phyloP scores from a whole-genome alignment of 306 rosid genomes.

The Corylus avellana region DNA sequence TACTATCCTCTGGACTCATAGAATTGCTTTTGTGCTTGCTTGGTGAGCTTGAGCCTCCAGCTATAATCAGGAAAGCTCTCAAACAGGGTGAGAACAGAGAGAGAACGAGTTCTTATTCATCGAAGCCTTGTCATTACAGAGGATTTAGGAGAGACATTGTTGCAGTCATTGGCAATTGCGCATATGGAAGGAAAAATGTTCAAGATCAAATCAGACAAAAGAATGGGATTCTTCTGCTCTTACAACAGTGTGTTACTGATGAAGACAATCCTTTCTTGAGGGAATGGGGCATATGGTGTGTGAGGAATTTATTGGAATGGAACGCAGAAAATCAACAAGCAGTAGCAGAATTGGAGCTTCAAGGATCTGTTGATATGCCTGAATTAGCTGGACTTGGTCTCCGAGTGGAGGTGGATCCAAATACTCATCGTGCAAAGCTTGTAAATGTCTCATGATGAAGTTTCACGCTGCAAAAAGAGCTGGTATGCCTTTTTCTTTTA shows the following conservation, averaged over 20 bases:
- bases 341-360: constrained; percentile 71
- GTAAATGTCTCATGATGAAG: constrained; percentile 47
- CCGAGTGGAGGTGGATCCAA: constrained; percentile 66
- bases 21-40: constrained; percentile 58
- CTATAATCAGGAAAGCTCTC: constrained; percentile 54
- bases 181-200: constrained; percentile 54
- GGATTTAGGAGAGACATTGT: constrained; percentile 82
- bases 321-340: constrained; percentile 67
- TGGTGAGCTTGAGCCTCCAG: constrained; percentile 73
- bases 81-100: constrained; percentile 43
- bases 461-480: not conserved
- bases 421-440: constrained; percentile 67
- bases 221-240: constrained; percentile 63
- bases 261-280: constrained; percentile 82
- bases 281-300: constrained; percentile 86
- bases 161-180: constrained; percentile 67
- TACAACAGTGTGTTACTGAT: constrained; percentile 82
- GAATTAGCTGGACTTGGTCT: constrained; percentile 71
- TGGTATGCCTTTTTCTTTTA: not conserved
- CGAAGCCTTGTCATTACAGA: constrained; percentile 60
- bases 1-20: constrained; percentile 54
- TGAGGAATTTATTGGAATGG: constrained; percentile 73
- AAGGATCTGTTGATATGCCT: constrained; percentile 68
- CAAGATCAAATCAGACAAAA: constrained; percentile 63
- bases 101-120: constrained; percentile 20